Conservation (phyloP, 306 rosid genomes). For the Cotoneaster glaucophyllus region DNA sequence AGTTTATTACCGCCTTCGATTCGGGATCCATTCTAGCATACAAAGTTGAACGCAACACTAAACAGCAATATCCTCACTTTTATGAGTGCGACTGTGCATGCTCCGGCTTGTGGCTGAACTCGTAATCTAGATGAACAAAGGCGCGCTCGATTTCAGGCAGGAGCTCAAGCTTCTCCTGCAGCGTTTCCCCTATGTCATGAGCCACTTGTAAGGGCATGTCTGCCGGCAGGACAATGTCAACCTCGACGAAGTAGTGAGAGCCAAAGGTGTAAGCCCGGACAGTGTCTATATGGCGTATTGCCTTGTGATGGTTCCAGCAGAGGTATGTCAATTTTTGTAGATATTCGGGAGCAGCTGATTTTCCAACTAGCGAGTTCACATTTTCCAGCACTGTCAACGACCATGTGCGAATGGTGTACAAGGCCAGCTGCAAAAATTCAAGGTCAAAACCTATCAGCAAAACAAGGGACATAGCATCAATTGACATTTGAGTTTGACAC, state of each 20-base stretch:
- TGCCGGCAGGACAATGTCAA: conserved; percentile 83
- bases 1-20: background rate
- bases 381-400: conserved; percentile 91
- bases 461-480: background rate
- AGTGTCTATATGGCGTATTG: conserved; percentile 78
- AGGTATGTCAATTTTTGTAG: conserved; percentile 91
- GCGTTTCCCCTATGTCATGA: conserved; percentile 83
- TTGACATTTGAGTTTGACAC: background rate
- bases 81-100: conserved; percentile 66
- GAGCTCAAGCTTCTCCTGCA: conserved; percentile 87
- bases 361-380: conserved; percentile 87
- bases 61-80: background rate
- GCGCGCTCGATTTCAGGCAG: conserved; percentile 92
- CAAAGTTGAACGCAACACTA: background rate
- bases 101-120: conserved; percentile 93
- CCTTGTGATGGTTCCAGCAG: conserved; percentile 94
- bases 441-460: background rate
- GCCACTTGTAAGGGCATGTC: conserved; percentile 86
- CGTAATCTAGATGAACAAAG: conserved; percentile 92
- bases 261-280: conserved; percentile 95
- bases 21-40: background rate
- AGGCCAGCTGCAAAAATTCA: conserved; percentile 61
- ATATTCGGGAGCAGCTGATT: conserved; percentile 85
- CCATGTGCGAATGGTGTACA: conserved; percentile 95
- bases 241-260: conserved; percentile 95